phyloP scores from a whole-genome alignment of 139 green algal genomes.

The Tetradesmus obliquus region DNA sequence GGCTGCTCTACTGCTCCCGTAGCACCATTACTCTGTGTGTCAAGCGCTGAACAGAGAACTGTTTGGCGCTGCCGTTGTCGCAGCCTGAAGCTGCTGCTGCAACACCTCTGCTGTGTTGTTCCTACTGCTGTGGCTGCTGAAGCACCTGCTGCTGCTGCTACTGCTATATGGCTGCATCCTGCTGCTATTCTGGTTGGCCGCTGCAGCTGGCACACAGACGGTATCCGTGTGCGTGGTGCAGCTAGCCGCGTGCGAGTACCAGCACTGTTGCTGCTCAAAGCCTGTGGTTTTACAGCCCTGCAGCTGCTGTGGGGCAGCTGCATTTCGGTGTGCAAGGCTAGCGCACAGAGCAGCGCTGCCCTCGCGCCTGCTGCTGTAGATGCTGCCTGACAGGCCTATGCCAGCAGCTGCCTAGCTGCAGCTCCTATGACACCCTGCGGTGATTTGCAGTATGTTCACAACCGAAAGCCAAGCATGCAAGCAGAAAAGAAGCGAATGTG shows the following conservation, averaged over 20 bases:
- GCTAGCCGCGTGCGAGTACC: too few species aligned
- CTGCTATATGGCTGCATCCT: background rate
- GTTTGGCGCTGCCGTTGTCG: background rate
- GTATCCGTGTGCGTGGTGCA: background rate
- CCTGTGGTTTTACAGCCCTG: background rate
- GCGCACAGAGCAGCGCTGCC: background rate
- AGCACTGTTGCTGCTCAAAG: background rate
- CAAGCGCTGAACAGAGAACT: background rate
- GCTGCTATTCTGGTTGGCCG: background rate
- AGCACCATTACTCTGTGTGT: background rate
- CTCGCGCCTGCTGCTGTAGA: background rate
- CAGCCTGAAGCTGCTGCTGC: background rate
- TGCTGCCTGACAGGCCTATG: background rate
- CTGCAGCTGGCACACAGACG: background rate
- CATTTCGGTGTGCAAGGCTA: background rate
- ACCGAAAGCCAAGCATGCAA: background rate
- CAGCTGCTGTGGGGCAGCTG: background rate
- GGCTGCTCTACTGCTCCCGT: too few species aligned
- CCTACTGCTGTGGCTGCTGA: background rate
- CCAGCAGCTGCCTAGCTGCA: slow-evolving; percentile 9
- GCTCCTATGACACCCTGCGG: background rate
- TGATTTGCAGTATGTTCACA: background rate
- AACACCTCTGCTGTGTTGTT: background rate
- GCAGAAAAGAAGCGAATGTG: background rate
- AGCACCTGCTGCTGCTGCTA: background rate